These are phyloP conservation scores for Cyberlindnera veronae DNA, from an alignment of 805 yeast species.

Conservation along the genomic window DNA sequence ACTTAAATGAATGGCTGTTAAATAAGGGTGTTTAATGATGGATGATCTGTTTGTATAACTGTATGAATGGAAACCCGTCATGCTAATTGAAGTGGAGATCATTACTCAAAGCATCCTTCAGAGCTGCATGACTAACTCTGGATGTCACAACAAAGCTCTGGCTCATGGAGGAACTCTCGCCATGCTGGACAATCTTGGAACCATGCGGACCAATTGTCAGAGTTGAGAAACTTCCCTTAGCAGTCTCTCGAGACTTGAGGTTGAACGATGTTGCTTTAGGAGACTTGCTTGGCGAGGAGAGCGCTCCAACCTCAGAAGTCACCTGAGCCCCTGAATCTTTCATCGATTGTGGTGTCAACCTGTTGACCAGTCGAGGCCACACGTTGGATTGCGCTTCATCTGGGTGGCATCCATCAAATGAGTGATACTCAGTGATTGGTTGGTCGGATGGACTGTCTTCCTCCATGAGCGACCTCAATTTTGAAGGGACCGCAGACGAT, in stretches of 20 bases:
- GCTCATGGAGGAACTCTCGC: constrained; percentile 24
- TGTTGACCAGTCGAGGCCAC: constrained; percentile 6
- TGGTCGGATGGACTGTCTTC: not conserved
- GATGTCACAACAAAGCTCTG: constrained; percentile 23
- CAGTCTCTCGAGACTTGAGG: constrained; percentile 4
- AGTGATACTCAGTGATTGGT: constrained; percentile 2
- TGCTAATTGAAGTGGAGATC: constrained; percentile 1
- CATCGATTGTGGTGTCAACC: constrained; percentile 3
- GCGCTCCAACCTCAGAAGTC: constrained; percentile 5
- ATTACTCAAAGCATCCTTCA: constrained; percentile 24
- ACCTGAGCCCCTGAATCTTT: constrained; percentile 2
- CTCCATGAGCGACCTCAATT: constrained; percentile 1
- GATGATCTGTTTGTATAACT: no score
- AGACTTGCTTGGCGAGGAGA: not conserved
- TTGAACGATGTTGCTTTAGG: constrained; percentile 1
- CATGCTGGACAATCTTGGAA: constrained; percentile 26
- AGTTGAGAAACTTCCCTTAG: constrained; percentile 26
- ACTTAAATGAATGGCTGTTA: no score
- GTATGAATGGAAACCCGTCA: not conserved
- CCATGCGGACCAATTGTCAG: constrained; percentile 28
- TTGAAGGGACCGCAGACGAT: not conserved
- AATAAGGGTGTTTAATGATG: no score
- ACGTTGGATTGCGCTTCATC: not conserved
- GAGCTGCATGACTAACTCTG: constrained; percentile 25
- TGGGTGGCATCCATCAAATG: not conserved